Base-by-base conservation (phyloP, 2,329 filamentous ascomycete genomes). In the Colletotrichum tabaci region DNA sequence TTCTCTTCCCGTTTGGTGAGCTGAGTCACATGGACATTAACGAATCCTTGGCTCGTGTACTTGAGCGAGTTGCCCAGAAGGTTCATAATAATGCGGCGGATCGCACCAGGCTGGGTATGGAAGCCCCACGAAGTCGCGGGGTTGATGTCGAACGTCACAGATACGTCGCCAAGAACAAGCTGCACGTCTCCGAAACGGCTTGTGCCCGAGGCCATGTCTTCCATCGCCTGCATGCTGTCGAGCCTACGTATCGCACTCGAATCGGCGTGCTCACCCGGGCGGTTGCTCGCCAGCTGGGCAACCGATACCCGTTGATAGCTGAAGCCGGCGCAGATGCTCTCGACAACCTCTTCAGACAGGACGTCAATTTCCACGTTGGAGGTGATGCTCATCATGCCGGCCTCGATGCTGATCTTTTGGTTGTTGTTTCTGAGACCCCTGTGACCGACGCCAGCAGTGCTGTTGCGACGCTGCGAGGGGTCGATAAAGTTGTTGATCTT, bases 41-140 rank as follows among this genome's bases (percentile, higher is more conserved):
- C 79, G 0, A 76, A 74, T 1, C 82, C 83, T 1, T 67, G 63
- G 1, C 67, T 72, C 0, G 89, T 92, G 71, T 90, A 91, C 75
- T 92, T 92, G 73, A 92, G 83, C 0, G 90, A 84, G 75, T 92
- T 92, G 10, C 89, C 88, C 46, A 91, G 86, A 0, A 92, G 73
- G 53, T 92, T 92, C 88, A 91, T 90, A 30, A 91, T 81, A 30
- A 92, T 87, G 1, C 89, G 84, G 16, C 84, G 79, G 12, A 84
- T 73, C 0, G 83, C 83, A 0, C 90, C 89, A 0, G 87, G 84
- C 53, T 91, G 86, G 0, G 86, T 85, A 21, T 85, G 81, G 74
- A 89, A 90, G 1, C 80, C 78, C 88, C 90, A 91, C 12, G 77
- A 82, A 74, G 63, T 82, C 72, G 26, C 82, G 68, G 76, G 83